Evolutionary conservation across 345 rosid species (phyloP).

Genomic region (Clarkia xantiana): DNA sequence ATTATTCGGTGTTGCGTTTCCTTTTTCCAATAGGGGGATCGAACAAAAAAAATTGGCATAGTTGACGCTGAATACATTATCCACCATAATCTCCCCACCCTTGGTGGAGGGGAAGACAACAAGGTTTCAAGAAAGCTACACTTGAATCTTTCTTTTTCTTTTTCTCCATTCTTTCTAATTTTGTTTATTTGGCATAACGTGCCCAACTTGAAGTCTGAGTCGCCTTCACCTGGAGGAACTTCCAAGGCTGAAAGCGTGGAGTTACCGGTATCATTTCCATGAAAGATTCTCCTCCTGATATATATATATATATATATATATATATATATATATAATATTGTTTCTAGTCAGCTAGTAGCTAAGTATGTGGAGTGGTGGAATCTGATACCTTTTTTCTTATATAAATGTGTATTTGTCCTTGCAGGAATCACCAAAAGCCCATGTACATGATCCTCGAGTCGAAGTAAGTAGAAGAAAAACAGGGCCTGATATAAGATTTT

Average conservation of each 20-base stretch:
- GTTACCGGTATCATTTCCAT: slow-evolving; percentile 1
- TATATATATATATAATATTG: no score
- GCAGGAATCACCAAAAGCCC: slow-evolving; percentile 19
- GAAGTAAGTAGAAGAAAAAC: slow-evolving; percentile 22
- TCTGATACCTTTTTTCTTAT: not conserved
- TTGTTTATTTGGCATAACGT: not conserved
- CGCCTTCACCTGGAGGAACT: not conserved
- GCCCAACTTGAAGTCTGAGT: not conserved
- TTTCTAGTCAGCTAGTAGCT: no score
- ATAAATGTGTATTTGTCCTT: not conserved
- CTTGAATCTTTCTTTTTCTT: not conserved
- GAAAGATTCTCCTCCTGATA: not conserved
- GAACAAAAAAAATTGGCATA: slow-evolving; percentile 40
- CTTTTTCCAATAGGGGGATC: slow-evolving; percentile 36
- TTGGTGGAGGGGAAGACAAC: slow-evolving; percentile 23
- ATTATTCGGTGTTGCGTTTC: slow-evolving; percentile 1
- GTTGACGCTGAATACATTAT: slow-evolving; percentile 56
- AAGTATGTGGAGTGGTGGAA: no score
- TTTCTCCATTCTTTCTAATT: not conserved
- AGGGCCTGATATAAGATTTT: not conserved
- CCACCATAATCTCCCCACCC: slow-evolving; percentile 49
- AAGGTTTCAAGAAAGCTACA: slow-evolving; percentile 15
- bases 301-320: no score
- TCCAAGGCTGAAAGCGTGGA: slow-evolving; percentile 5
- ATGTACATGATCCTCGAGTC: slow-evolving; percentile 25